Conservation (phyloP, 1,139 yeast genomes). For the Geotrichum fermentans region DNA sequence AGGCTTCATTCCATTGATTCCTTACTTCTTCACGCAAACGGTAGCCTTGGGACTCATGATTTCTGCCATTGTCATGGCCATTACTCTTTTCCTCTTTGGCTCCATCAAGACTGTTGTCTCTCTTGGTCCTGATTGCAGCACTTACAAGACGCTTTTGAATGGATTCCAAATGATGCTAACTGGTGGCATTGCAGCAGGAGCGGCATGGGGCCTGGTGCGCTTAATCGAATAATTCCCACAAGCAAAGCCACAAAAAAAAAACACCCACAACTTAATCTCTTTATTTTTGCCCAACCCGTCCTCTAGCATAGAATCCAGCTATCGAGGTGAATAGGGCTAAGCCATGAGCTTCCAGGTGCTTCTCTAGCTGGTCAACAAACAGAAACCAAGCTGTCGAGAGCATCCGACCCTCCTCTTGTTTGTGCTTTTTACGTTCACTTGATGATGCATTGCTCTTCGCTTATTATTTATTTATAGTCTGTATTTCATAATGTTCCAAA, state of each 20-base stretch:
- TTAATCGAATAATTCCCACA: slow-evolving; percentile 48
- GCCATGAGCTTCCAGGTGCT: too few relatives aligned
- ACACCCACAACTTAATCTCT: background rate
- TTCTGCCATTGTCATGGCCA: slow-evolving; percentile 74
- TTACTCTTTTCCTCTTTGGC: slow-evolving; percentile 85
- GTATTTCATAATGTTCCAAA: too few relatives aligned
- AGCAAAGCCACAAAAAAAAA: background rate
- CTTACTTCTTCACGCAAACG: slow-evolving; percentile 67
- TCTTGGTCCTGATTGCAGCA: slow-evolving; percentile 70
- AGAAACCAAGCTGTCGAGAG: too few relatives aligned
- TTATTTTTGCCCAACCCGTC: background rate
- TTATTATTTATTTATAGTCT: too few relatives aligned
- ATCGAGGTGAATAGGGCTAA: too few relatives aligned
- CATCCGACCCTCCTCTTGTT: too few relatives aligned
- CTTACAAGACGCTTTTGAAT: slow-evolving; percentile 58
- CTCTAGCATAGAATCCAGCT: too few relatives aligned
- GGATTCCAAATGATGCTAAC: slow-evolving; percentile 89
- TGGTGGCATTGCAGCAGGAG: slow-evolving; percentile 94
- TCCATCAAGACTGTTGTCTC: slow-evolving; percentile 78
- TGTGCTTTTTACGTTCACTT: too few relatives aligned
- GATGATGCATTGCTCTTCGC: too few relatives aligned
- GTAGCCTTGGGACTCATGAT: slow-evolving; percentile 73
- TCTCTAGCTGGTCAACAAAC: too few relatives aligned
- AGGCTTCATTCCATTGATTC: slow-evolving; percentile 74
- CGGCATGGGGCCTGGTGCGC: slow-evolving; percentile 90